Conservation (phyloP, 345 rosid species). For the Toxicodendron radicans region DNA sequence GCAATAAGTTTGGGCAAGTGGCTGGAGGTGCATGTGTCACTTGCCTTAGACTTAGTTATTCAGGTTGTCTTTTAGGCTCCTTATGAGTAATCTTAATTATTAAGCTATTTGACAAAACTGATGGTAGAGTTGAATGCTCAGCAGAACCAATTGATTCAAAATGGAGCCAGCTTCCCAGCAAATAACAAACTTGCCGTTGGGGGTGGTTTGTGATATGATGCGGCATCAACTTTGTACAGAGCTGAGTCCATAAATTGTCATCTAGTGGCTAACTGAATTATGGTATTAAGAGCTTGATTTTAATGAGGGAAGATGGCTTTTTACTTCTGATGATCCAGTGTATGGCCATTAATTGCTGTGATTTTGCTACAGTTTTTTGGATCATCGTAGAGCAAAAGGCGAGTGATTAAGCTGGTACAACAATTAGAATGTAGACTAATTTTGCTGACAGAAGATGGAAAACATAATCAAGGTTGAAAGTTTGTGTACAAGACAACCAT, state of each 20-base stretch:
- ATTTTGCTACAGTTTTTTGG: slow-evolving; percentile 33
- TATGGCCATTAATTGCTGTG: slow-evolving; percentile 12
- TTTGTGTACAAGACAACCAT: slow-evolving; percentile 18
- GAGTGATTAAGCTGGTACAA: slow-evolving; percentile 10
- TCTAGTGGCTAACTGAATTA: slow-evolving; percentile 19
- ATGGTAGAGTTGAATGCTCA: slow-evolving; percentile 14
- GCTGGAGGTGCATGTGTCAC: slow-evolving; percentile 10
- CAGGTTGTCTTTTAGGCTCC: slow-evolving; percentile 4
- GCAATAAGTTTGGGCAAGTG: slow-evolving; percentile 27
- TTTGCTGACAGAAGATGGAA: slow-evolving; percentile 40
- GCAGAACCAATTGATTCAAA: slow-evolving; percentile 10
- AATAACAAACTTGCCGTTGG: slow-evolving; percentile 20
- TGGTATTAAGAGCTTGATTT: slow-evolving; percentile 8
- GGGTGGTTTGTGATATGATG: slow-evolving; percentile 12
- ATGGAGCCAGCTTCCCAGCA: slow-evolving; percentile 16
- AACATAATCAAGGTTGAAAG: slow-evolving; percentile 24
- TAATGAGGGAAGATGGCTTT: slow-evolving; percentile 1
- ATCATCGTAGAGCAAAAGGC: slow-evolving; percentile 19
- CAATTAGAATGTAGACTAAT: slow-evolving; percentile 20
- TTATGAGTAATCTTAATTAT: slow-evolving; percentile 10
- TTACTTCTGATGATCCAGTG: slow-evolving; percentile 21
- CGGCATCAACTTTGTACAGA: slow-evolving; percentile 29
- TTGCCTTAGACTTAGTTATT: slow-evolving; percentile 16
- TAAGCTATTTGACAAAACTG: slow-evolving; percentile 17
- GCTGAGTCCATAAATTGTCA: slow-evolving; percentile 26